These are phyloP conservation scores for Colletotrichum spinosum DNA, from an alignment of 2,329 filamentous ascomycete genomes.

Conservation along the genomic window DNA sequence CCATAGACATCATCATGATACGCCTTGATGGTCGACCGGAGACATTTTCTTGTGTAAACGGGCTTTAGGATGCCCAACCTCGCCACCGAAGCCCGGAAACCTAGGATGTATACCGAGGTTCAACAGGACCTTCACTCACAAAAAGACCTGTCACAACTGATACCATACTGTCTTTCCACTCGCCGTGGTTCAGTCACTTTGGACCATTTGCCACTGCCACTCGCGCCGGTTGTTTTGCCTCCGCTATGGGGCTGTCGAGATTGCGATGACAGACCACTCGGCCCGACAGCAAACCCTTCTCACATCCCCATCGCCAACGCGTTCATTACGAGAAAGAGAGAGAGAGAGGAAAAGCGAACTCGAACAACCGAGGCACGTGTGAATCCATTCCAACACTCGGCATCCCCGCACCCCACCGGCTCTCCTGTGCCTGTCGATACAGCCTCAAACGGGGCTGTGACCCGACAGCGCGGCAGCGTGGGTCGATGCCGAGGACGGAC, in stretches of 20 bases:
- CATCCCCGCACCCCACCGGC: neutral
- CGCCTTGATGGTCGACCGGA: too few relatives aligned
- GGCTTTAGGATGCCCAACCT: too few relatives aligned
- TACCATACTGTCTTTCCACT: too few relatives aligned
- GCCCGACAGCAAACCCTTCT: neutral
- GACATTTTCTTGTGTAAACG: too few relatives aligned
- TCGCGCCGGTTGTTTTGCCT: constrained; percentile 1
- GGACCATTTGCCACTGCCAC: constrained; percentile 3
- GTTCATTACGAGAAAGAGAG: too few relatives aligned
- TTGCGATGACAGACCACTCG: neutral
- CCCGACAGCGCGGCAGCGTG: constrained; percentile 24
- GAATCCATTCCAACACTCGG: neutral
- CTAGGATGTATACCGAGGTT: too few relatives aligned
- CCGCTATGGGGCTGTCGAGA: neutral
- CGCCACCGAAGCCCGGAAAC: too few relatives aligned
- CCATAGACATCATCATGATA: too few relatives aligned
- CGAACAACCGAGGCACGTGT: too few relatives aligned
- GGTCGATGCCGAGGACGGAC: constrained; percentile 11
- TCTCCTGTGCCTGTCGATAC: neutral
- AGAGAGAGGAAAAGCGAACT: neutral
- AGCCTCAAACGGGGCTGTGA: constrained; percentile 12
- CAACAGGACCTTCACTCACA: too few relatives aligned
- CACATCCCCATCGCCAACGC: neutral
- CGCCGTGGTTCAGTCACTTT: too few relatives aligned
- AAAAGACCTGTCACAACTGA: too few relatives aligned